Conservation (phyloP, 805 yeast species). For the Lipomyces anomalus region DNA sequence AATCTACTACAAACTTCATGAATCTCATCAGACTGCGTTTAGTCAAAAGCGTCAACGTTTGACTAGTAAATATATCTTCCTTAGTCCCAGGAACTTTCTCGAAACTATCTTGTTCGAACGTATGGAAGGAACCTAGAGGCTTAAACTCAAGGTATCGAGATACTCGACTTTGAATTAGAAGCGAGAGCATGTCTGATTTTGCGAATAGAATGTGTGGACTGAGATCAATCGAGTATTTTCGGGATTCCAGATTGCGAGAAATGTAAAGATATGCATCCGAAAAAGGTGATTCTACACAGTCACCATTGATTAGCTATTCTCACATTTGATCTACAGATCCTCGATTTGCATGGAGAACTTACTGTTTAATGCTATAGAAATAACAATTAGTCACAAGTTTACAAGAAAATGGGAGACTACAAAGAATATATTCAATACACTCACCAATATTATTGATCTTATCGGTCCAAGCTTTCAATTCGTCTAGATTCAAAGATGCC, state of each 20-base stretch:
- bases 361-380: not conserved
- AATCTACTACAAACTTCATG: constrained; percentile 75
- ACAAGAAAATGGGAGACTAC: too few relatives aligned
- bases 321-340: too few relatives aligned
- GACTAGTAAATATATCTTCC: constrained; percentile 90
- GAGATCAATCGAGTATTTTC: constrained; percentile 81
- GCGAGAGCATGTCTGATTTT: constrained; percentile 73
- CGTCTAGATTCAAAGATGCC: constrained; percentile 82
- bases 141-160: constrained; percentile 89
- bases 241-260: constrained; percentile 59
- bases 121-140: constrained; percentile 80
- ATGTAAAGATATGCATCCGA: constrained; percentile 74
- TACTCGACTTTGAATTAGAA: constrained; percentile 78
- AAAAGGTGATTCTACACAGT: constrained; percentile 34
- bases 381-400: not conserved
- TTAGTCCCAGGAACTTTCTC: constrained; percentile 80
- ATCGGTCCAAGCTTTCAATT: constrained; percentile 71
- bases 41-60: constrained; percentile 62
- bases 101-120: constrained; percentile 87
- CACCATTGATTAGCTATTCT: too few relatives aligned
- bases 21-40: constrained; percentile 87
- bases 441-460: constrained; percentile 47
- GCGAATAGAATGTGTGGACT: constrained; percentile 86
- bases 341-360: too few relatives aligned
- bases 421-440: too few relatives aligned